These are phyloP conservation scores for Alternaria sp. DNA, from an alignment of 2,329 filamentous ascomycete species.

Conservation along the genomic window DNA sequence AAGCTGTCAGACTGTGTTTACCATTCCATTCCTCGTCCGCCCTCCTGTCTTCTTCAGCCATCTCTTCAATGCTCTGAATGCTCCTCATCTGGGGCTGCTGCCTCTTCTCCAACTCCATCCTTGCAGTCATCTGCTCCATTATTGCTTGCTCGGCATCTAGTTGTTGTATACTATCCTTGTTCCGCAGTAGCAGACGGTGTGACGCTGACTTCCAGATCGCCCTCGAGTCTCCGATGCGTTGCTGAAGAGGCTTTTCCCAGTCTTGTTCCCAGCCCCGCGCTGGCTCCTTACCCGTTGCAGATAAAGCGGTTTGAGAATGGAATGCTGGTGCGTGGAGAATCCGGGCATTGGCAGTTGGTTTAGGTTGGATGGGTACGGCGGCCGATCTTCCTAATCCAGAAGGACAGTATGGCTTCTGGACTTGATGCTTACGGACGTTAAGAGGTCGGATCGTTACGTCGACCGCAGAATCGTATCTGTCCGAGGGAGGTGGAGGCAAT, in stretches of 20 bases:
- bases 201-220: constrained; percentile 8
- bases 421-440: not conserved
- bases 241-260: constrained; percentile 10
- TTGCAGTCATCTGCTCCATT: not conserved
- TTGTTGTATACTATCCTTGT: constrained; percentile 5
- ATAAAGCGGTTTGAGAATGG: not conserved
- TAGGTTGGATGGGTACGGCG: not conserved
- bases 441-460: constrained; percentile 6
- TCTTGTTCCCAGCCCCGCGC: constrained; percentile 9
- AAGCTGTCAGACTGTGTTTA: not conserved
- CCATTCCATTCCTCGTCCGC: constrained; percentile 8
- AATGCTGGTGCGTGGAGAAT: not conserved
- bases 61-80: constrained; percentile 14
- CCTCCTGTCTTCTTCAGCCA: constrained; percentile 11
- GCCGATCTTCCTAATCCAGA: not conserved
- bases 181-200: constrained; percentile 4
- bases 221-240: constrained; percentile 5
- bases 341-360: not conserved
- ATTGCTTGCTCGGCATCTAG: constrained; percentile 1
- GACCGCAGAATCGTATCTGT: constrained; percentile 8
- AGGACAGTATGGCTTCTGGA: not conserved
- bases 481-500: not conserved
- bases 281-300: not conserved
- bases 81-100: constrained; percentile 4
- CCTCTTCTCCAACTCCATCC: not conserved